Conservation (phyloP, 176 grass and related monocot genomes). For the Musa itinerans region DNA sequence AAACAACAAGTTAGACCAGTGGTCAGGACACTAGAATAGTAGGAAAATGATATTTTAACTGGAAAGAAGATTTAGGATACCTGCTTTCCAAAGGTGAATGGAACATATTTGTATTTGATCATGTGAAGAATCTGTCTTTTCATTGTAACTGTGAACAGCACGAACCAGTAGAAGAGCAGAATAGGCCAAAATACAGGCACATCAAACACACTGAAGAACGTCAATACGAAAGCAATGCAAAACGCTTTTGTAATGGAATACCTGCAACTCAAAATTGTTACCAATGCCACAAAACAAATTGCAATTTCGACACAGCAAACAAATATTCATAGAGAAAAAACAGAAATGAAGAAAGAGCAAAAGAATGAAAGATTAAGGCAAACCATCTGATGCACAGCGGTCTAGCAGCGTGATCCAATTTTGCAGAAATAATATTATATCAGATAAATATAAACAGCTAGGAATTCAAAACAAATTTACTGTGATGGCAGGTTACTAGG, state of each 20-base stretch:
- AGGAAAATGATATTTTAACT: background rate
- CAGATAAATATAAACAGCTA: background rate
- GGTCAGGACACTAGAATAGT: background rate
- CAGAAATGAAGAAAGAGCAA: background rate
- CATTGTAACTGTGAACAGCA: slow-evolving; percentile 61
- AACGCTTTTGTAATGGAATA: slow-evolving; percentile 59
- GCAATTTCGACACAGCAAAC: too few species aligned
- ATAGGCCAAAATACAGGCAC: slow-evolving; percentile 84
- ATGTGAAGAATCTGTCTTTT: slow-evolving; percentile 75
- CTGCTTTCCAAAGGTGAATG: slow-evolving; percentile 75
- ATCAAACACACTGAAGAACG: slow-evolving; percentile 67
- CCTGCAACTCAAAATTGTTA: slow-evolving; percentile 24
- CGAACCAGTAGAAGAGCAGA: slow-evolving; percentile 61
- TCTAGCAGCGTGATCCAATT: background rate
- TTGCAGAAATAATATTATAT: background rate
- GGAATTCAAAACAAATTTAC: background rate
- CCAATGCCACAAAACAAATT: background rate
- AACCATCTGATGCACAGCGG: background rate
- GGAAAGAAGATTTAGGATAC: slow-evolving; percentile 21
- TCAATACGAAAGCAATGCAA: slow-evolving; percentile 59
- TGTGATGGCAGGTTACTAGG: background rate
- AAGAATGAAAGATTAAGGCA: background rate
- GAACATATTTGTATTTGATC: slow-evolving; percentile 79
- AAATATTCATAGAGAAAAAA: slow-evolving; percentile 1
- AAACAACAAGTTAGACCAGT: background rate